These are phyloP conservation scores for Petunia secreta DNA, from an alignment of 257 asterid species.

Conservation along the genomic window DNA sequence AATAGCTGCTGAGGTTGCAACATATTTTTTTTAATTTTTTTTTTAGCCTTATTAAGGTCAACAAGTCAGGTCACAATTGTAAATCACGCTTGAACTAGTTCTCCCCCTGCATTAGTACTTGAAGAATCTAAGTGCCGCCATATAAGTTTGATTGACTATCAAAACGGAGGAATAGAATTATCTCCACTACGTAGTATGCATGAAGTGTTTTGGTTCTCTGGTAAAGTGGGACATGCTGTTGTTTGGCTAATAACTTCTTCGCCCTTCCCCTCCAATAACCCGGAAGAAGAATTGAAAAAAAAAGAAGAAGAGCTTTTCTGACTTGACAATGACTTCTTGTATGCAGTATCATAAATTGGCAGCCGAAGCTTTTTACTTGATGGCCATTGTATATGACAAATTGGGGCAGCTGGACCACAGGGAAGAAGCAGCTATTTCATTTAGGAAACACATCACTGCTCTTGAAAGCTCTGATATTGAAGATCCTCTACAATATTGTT, in stretches of 20 bases:
- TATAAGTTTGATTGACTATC: conserved; percentile 15
- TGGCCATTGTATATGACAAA: conserved; percentile 77
- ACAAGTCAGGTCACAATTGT: not conserved
- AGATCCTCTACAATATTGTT: conserved; percentile 36
- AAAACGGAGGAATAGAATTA: not conserved
- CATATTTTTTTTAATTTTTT: conserved; percentile 5
- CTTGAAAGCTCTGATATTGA: conserved; percentile 65
- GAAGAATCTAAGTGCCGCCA: not conserved
- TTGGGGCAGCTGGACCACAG: conserved; percentile 69
- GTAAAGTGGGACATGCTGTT: not conserved
- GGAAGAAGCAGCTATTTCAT: conserved; percentile 81
- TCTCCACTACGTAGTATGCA: not conserved
- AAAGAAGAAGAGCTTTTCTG: not conserved
- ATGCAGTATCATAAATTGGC: conserved; percentile 88
- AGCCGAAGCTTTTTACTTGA: conserved; percentile 83
- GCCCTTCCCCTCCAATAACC: not conserved
- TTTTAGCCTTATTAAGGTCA: not conserved
- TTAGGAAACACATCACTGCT: conserved; percentile 69
- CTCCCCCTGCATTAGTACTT: not conserved
- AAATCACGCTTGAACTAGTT: conserved; percentile 13
- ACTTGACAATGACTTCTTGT: conserved; percentile 25
- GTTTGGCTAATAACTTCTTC: not conserved
- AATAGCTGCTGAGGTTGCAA: not conserved
- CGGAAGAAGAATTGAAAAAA: not conserved
- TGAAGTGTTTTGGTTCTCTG: not conserved